Conservation (phyloP, 106 monocot genomes). For the Posidonia australis region DNA sequence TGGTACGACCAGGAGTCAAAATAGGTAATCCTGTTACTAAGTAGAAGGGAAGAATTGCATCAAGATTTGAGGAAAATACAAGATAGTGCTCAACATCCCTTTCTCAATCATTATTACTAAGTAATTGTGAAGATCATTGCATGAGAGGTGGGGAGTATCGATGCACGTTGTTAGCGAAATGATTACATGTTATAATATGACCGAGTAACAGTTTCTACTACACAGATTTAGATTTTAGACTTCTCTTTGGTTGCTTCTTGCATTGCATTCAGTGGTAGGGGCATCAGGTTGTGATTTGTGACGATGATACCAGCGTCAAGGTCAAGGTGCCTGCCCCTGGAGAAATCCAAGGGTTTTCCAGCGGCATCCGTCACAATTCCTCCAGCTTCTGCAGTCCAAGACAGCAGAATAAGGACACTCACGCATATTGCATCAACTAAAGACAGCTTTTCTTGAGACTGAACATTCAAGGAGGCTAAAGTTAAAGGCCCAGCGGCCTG, state of each 20-base stretch:
- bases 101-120: too few relatives aligned
- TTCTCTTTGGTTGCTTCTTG: slow-evolving; percentile 57
- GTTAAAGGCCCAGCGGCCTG: too few relatives aligned
- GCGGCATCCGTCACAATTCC: slow-evolving; percentile 81
- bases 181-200: too few relatives aligned
- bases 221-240: background rate
- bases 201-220: too few relatives aligned
- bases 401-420: background rate
- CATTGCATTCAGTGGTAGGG: slow-evolving; percentile 54
- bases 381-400: slow-evolving; percentile 69
- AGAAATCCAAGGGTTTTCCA: slow-evolving; percentile 86
- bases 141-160: too few relatives aligned
- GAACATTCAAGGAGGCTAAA: background rate
- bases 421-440: background rate
- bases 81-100: too few relatives aligned
- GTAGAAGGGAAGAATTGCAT: too few relatives aligned
- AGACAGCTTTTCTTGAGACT: background rate
- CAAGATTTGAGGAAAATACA: too few relatives aligned
- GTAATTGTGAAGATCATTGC: too few relatives aligned
- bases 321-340: slow-evolving; percentile 84
- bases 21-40: too few relatives aligned
- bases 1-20: too few relatives aligned
- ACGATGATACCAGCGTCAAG: slow-evolving; percentile 84
- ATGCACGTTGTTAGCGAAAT: too few relatives aligned
- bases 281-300: slow-evolving; percentile 87